Conservation (phyloP, 2,329 filamentous ascomycete genomes). For the Fusarium burgessii region DNA sequence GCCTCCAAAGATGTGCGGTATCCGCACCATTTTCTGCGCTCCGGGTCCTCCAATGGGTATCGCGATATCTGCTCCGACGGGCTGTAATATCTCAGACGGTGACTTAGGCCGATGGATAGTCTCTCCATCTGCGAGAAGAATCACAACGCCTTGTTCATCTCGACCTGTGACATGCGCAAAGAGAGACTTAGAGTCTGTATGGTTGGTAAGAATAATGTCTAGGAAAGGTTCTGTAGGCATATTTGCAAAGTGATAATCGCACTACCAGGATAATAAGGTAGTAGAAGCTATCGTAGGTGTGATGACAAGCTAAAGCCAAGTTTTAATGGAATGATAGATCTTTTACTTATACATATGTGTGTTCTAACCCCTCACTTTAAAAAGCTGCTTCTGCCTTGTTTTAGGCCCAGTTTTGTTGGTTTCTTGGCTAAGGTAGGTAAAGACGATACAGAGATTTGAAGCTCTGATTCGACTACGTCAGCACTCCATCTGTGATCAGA, state of each 20-base stretch:
- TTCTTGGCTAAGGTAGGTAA: conserved; percentile 9
- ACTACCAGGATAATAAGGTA: not conserved
- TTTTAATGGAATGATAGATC: not conserved
- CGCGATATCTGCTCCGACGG: conserved; percentile 68
- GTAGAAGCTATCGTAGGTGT: not conserved
- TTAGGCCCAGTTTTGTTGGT: conserved; percentile 35
- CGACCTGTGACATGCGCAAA: conserved; percentile 79
- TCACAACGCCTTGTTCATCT: conserved; percentile 68
- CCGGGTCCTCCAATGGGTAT: conserved; percentile 74
- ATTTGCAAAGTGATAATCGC: conserved; percentile 1
- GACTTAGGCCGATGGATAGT: conserved; percentile 74
- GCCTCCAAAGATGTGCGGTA: conserved; percentile 77
- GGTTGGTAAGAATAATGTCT: conserved; percentile 73
- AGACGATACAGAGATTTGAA: not conserved
- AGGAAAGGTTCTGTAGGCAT: conserved; percentile 55
- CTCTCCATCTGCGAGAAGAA: conserved; percentile 74
- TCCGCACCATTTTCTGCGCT: conserved; percentile 67
- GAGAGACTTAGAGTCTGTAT: conserved; percentile 66
- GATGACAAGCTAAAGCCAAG: not conserved
- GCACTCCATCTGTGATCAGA: conserved; percentile 4
- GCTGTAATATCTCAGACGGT: conserved; percentile 62
- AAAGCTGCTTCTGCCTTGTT: conserved; percentile 23
- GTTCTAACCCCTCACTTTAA: conserved; percentile 10
- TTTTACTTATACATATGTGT: conserved; percentile 3
- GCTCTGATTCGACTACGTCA: conserved; percentile 26